Conservation (phyloP, 1,284 basidiomycete genomes). For the Trichosporon sp. region DNA sequence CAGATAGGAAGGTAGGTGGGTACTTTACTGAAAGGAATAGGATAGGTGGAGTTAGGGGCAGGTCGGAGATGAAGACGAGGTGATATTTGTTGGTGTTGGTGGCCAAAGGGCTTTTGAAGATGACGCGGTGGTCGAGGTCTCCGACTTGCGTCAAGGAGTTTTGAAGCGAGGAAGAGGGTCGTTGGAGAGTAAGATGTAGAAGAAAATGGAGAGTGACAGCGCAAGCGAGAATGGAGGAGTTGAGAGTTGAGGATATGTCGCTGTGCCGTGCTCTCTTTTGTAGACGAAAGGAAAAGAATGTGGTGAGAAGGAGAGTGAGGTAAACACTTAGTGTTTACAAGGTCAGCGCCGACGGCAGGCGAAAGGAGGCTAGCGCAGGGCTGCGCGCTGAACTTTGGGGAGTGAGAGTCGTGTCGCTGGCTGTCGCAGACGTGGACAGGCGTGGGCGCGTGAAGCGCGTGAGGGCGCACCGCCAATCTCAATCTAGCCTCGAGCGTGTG, state of each 20-base stretch:
- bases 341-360: too few species aligned
- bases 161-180: not conserved
- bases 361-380: not conserved
- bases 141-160: constrained; percentile 5
- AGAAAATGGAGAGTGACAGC: not conserved
- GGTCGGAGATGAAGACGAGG: not conserved
- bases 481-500: not conserved
- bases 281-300: not conserved
- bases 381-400: not conserved
- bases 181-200: not conserved
- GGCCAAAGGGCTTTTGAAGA: not conserved
- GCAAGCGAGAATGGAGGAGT: not conserved
- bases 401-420: not conserved
- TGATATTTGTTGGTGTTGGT: not conserved
- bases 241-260: not conserved
- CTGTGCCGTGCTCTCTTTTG: constrained; percentile 4
- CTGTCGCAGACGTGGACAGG: not conserved
- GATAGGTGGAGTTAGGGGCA: not conserved
- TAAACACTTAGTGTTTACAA: not conserved
- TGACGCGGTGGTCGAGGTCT: constrained; percentile 5
- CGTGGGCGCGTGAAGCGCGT: not conserved
- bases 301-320: not conserved
- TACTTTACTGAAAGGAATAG: not conserved
- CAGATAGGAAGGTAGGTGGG: not conserved
- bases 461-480: constrained; percentile 6